phyloP scores from a whole-genome alignment of 306 rosid species.

The Neltuma alba region DNA sequence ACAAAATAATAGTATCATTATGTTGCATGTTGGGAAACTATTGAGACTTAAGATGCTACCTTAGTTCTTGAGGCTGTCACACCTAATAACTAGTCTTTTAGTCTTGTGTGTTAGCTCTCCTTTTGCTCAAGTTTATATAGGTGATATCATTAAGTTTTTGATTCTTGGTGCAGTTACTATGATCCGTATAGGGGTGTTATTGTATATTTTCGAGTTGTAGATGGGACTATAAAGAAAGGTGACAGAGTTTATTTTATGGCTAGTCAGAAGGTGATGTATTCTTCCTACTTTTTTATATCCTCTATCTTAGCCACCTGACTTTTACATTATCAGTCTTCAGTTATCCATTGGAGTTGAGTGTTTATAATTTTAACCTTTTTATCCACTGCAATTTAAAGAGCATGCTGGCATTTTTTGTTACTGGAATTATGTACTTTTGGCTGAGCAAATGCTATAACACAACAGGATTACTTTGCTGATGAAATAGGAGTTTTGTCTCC shows the following conservation, averaged over 20 bases:
- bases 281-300: slow-evolving; percentile 21
- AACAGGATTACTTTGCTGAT: slow-evolving; percentile 86
- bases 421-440: slow-evolving; percentile 11
- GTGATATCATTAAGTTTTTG: slow-evolving; percentile 34
- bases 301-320: slow-evolving; percentile 19
- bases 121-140: background rate
- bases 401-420: slow-evolving; percentile 4
- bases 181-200: slow-evolving; percentile 93
- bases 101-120: background rate
- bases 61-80: background rate
- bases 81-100: background rate
- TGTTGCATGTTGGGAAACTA: background rate
- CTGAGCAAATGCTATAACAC: slow-evolving; percentile 25
- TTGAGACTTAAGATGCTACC: background rate
- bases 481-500: slow-evolving; percentile 94
- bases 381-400: slow-evolving; percentile 28
- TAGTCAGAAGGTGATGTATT: slow-evolving; percentile 69
- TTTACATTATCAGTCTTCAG: slow-evolving; percentile 14
- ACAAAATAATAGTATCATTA: slow-evolving; percentile 19
- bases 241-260: slow-evolving; percentile 93
- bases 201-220: slow-evolving; percentile 88
- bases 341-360: background rate
- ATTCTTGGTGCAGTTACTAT: slow-evolving; percentile 73
- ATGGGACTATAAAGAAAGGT: slow-evolving; percentile 90
- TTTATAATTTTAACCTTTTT: slow-evolving; percentile 26